Base-by-base conservation (phyloP, 2,329 filamentous ascomycete species). In the Botrytis tulipae region DNA sequence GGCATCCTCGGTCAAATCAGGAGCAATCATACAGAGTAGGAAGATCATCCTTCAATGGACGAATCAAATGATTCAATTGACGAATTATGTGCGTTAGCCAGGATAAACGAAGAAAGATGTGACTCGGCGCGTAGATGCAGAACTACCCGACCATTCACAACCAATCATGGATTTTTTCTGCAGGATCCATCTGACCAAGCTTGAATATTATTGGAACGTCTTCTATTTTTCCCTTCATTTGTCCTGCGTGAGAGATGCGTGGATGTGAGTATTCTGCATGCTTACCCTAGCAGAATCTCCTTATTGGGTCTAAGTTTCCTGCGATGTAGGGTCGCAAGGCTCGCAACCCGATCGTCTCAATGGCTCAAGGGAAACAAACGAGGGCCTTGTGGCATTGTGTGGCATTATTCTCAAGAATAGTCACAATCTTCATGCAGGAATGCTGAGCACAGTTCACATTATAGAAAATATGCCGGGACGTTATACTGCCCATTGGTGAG, bases 381-480 rank as follows among this genome's bases (percentile, higher is more conserved):
- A 65, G 60, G 48, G 65, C 65, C 48, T 42, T 68, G 65, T 54
- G 65, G 46, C 65, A 54, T 68, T 46, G 42, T 67, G 61, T 46
- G 61, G 61, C 61, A 44, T 65, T 63, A 44, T 35, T 51, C 42
- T 74, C 74, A 74, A 75, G 71, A 75, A 77, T 76, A 76, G 76
- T 78, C 78, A 79, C 78, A 78, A 73, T 54, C 57, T 72, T 74
- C 76, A 78, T 79, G 79, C 79, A 79, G 76, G 78, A 74, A 74
- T 74, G 74, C 46, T 74, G 70, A 75, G 76, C 78, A 79, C 76
- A 75, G 76, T 73, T 79, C 79, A 79, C 78, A 79, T 67, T 77
- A 74, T 69, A 72, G 70, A 72, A 54, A 66, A 66, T 54, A 61
- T 57, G 42, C 51, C 62, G 71, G 74, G 72, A 76, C 77, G 78